Percentiles rank a stretch among this genome's conserved stretches.
phyloP scores from a whole-genome alignment of 2,329 filamentous ascomycete species.

The Talaromyces sp. region DNA sequence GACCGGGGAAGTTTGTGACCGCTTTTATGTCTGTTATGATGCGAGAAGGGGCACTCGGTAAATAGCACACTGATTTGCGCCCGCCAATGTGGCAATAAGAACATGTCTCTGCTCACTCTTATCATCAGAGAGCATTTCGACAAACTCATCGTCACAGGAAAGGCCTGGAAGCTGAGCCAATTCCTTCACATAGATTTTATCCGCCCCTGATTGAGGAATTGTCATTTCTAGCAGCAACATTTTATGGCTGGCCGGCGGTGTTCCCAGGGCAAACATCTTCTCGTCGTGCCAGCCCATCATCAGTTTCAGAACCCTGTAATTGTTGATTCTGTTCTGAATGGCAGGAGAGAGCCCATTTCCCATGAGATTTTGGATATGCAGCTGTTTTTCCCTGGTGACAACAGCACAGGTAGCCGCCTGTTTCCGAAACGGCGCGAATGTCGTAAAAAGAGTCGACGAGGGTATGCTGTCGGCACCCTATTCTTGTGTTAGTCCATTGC shows the following conservation, averaged over 20 bases:
- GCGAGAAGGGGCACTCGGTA: conserved; percentile 19
- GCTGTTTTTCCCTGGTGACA: conserved; percentile 23
- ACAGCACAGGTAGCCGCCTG: conserved; percentile 18
- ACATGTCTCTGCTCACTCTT: conserved; percentile 12
- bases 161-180: conserved; percentile 6
- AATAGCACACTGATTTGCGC: conserved; percentile 18
- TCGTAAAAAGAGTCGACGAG: conserved; percentile 24
- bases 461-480: conserved; percentile 15
- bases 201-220: conserved; percentile 7
- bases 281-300: conserved; percentile 18
- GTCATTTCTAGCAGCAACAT: conserved; percentile 22
- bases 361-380: conserved; percentile 19
- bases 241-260: conserved; percentile 14
- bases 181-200: conserved; percentile 3
- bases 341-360: conserved; percentile 3
- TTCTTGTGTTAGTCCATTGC: background rate
- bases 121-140: conserved; percentile 3
- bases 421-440: conserved; percentile 22
- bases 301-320: conserved; percentile 25
- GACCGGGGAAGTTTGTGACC: background rate
- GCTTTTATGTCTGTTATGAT: conserved; percentile 18
- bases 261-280: conserved; percentile 23
- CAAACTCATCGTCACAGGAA: conserved; percentile 11
- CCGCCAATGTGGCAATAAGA: conserved; percentile 21
- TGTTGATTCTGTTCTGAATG: conserved; percentile 19